These are phyloP conservation scores for Zygosaccharomyces sapae DNA, from an alignment of 1,139 yeast species.

Conservation along the genomic window DNA sequence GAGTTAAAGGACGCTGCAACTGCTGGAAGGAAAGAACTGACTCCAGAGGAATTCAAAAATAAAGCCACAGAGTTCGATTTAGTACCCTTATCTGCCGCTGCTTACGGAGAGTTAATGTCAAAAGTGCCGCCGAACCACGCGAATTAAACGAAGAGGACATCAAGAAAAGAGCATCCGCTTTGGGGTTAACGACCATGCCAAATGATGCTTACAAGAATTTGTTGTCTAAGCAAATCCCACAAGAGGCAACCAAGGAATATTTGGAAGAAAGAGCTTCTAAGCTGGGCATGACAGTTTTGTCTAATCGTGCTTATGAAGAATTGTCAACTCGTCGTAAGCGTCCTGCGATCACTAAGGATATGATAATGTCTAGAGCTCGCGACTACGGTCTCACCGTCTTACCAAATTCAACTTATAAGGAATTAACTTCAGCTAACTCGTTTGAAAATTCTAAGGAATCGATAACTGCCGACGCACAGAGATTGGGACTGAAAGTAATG, in stretches of 20 bases:
- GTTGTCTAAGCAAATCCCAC: slow-evolving; percentile 1
- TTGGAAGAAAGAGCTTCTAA: slow-evolving; percentile 20
- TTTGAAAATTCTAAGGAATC: neutral
- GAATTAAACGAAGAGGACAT: slow-evolving; percentile 1
- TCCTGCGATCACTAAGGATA: neutral
- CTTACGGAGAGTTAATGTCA: slow-evolving; percentile 1
- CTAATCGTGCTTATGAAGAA: slow-evolving; percentile 22
- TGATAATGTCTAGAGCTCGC: slow-evolving; percentile 10
- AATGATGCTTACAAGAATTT: slow-evolving; percentile 9
- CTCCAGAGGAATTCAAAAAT: slow-evolving; percentile 1
- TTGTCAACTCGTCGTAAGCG: slow-evolving; percentile 32
- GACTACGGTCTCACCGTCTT: slow-evolving; percentile 7
- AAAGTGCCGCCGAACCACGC: neutral
- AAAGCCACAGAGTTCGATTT: slow-evolving; percentile 5
- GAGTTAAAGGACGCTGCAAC: slow-evolving; percentile 15
- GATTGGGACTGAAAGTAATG: neutral
- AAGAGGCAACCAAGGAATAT: slow-evolving; percentile 16
- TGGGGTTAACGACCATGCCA: slow-evolving; percentile 16
- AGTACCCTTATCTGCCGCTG: neutral
- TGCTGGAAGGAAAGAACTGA: neutral
- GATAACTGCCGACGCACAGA: neutral
- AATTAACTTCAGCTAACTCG: neutral
- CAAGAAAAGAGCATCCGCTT: slow-evolving; percentile 10
- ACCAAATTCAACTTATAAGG: neutral
- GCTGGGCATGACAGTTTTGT: slow-evolving; percentile 2